Base-by-base conservation (phyloP, 2,329 filamentous ascomycete species). In the Penicillium sp. region DNA sequence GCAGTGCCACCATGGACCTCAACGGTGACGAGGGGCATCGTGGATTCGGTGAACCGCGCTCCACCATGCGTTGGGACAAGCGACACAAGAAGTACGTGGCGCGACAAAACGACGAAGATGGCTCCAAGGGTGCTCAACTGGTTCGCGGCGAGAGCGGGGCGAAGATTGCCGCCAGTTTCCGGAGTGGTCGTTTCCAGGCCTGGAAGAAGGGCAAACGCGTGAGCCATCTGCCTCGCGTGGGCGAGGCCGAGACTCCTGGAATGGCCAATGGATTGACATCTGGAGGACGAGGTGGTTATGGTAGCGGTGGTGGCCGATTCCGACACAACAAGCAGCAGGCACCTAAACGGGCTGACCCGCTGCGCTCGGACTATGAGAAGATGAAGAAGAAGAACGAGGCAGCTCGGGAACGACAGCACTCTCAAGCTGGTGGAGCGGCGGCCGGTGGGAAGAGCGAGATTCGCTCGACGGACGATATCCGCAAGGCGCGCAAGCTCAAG, bases 51-150 rank as follows among this genome's bases (percentile, higher is more conserved):
- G 81, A 87, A 56, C 81, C 88, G 2, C 79, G 83, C 32, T 84
- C 82, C 52, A 75, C 79, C 32, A 84, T 95, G 82, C 84, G 93
- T 52, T 98, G 93, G 93, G 93, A 98, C 72, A 91, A 94, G 73
- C 94, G 95, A 68, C 80, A 82, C 59, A 94, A 87, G 70, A 97
- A 96, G 70, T 98, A 97, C 70, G 91, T 98, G 23, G 76, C 87
- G 9, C 81, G 87, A 23, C 82, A 82, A 55, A 97, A 98, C 74
- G 93, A 98, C 69, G 87, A 94, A 55, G 94, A 98, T 69, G 93
- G 93, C 26, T 94, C 80, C 19, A 82, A 81, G 57, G 79, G 79
- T 23, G 84, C 83, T 60, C 78, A 78, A 33, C 83, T 96, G 71
- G 84, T 96, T 41, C 78, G 80, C 48, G 90, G 93, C 57, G 93